Evolutionary conservation across 2,329 filamentous ascomycete genomes (phyloP), one percentile per base, ranked within the genome.

Genomic region (Pseudogymnoascus sp.): DNA sequence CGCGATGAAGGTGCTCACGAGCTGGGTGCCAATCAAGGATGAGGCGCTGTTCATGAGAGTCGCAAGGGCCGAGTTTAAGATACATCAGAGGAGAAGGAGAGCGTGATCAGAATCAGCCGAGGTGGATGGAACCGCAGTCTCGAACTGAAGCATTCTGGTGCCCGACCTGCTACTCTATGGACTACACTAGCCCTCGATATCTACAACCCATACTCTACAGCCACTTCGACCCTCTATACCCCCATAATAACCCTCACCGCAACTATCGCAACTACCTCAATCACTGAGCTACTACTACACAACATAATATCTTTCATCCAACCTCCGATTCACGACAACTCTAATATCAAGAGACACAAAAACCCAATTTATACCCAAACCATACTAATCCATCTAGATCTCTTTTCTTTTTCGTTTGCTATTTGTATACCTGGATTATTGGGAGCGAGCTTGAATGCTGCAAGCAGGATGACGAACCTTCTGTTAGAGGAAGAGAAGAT

Each of bases 1-100:
- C 71, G 90, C 90, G 55, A 99, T 99, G 94, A 97, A 97, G 78
- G 89, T 92, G 6, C 80, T 99, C 66, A 97, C 94, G 31, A 92
- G 89, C 63, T 96, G 91, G 86, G 88, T 97, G 49, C 92, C 93
- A 19, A 88, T 99, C 73, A 91, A 91, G 75, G 93, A 99, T 70
- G 91, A 96, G 72, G 92, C 97, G 73, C 76, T 96, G 63, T 81
- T 99, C 70, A 96, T 99, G 91, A 88, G 87, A 69, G 91, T 97
- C 63, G 87, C 91, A 26, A 88, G 88, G 71, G 86, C 90, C 12
- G 93, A 97, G 77, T 97, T 90, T 84, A 96, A 90, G 78, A 75
- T 78, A 59, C 81, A 83, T 66, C 77, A 81, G 67, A 74, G 74
- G 70, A 82, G 77, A 70, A 81, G 58, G n/a, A 60, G 16, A 23